These are phyloP conservation scores for Trichocladium antarcticum DNA, from an alignment of 495 filamentous ascomycete genomes.

Conservation along the genomic window DNA sequence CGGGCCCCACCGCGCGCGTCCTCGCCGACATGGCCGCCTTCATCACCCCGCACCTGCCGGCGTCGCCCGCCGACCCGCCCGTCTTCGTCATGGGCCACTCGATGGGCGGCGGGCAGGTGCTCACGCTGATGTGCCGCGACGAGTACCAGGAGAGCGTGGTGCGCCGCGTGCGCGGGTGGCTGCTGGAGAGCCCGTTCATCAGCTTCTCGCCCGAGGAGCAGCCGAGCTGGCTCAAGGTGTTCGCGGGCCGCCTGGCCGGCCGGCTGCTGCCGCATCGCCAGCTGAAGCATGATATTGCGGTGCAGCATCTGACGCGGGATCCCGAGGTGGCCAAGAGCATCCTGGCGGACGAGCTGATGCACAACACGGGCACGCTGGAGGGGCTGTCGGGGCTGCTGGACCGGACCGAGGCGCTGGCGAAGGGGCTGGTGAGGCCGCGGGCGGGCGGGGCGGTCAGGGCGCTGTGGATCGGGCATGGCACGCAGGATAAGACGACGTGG, in stretches of 20 bases:
- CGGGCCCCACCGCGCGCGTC: conserved; percentile 59
- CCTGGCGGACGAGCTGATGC: conserved; percentile 53
- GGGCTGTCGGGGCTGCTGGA: conserved; percentile 66
- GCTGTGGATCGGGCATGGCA: conserved; percentile 58
- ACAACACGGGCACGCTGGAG: conserved; percentile 70
- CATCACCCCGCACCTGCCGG: conserved; percentile 36
- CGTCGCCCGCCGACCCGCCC: conserved; percentile 30
- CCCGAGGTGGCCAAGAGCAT: conserved; percentile 44
- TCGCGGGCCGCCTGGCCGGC: conserved; percentile 51
- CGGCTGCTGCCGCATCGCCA: conserved; percentile 51
- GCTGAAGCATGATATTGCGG: conserved; percentile 46
- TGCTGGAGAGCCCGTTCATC: conserved; percentile 61
- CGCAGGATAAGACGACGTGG: conserved; percentile 53
- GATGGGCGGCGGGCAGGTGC: conserved; percentile 62
- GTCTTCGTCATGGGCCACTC: conserved; percentile 83
- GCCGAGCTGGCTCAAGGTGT: conserved; percentile 47
- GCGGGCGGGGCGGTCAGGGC: conserved; percentile 27
- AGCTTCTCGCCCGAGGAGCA: conserved; percentile 50
- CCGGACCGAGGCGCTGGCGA: conserved; percentile 43
- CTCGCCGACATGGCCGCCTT: conserved; percentile 68
- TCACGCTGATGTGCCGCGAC: conserved; percentile 38
- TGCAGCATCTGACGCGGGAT: conserved; percentile 52
- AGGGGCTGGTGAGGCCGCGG: conserved; percentile 29
- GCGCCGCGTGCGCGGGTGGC: conserved; percentile 48
- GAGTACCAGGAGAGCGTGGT: conserved; percentile 33